Conservation (phyloP, 139 green algal species). For the Coelastrella sp. region DNA sequence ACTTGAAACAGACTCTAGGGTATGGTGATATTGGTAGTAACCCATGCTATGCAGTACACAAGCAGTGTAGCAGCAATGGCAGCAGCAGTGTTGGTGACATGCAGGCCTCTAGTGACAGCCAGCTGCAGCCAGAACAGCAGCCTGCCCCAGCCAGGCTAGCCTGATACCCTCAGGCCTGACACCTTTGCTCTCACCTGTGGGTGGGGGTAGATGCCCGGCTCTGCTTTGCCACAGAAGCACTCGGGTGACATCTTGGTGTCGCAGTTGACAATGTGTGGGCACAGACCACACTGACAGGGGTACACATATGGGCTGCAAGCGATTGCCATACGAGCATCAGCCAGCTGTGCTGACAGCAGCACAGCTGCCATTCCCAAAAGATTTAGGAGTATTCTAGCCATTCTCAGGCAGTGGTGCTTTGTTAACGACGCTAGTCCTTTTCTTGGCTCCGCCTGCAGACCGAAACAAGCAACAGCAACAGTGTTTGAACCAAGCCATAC, state of each 20-base stretch:
- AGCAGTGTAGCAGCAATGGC: too few species aligned
- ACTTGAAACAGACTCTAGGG: background rate
- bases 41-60: too few species aligned
- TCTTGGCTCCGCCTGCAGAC: too few species aligned
- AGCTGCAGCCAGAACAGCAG: background rate
- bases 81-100: too few species aligned
- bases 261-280: conserved; percentile 42
- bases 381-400: too few species aligned
- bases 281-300: conserved; percentile 46
- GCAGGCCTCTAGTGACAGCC: too few species aligned
- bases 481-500: too few species aligned
- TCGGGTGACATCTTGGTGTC: conserved; percentile 10
- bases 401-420: too few species aligned
- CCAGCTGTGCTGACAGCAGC: background rate
- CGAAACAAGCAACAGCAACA: too few species aligned
- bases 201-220: conserved; percentile 22
- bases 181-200: background rate
- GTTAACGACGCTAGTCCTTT: too few species aligned
- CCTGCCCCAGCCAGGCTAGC: background rate
- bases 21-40: too few species aligned
- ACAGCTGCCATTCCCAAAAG: background rate
- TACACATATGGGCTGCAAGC: conserved; percentile 40
- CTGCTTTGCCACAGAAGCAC: conserved; percentile 38
- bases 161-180: background rate
- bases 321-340: background rate